Evolutionary conservation across 1,139 yeast genomes (phyloP), one percentile per base, ranked within the genome.

Genomic region (Torulaspora globosa): DNA sequence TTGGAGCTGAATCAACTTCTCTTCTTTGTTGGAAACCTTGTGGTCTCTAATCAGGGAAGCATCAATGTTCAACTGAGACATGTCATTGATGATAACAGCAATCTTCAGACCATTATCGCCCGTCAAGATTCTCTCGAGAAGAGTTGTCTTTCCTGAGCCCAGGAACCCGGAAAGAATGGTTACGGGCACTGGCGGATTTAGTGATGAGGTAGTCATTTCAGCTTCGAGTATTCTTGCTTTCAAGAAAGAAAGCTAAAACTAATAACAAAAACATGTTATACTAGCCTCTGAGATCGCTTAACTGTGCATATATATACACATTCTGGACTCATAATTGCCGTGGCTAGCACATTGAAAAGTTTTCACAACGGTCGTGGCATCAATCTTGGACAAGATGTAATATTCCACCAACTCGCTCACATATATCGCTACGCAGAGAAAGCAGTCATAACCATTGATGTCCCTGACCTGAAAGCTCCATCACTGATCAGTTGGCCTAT

Each of bases 101-200:
- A 72, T 62, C 46, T 66, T 70, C 21, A 63, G 54, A 0, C 74
- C 74, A 59, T 71, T 75, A 10, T 67, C 51, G 10, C 66, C 57
- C 1, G 69, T 70, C 29, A 73, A 58, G 32, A 73, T 72, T 31
- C 65, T 61, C 49, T 73, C 73, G n/a, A 73, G 60, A 8, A 73
- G 55, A 2, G 76, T 73, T 6, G 77, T 72, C 53, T 73, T 73
- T 1, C 77, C 78, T 7, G 73, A 60, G 1, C 78, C 78, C 27
- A 73, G 58, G 47, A 72, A 72, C 1, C 76, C 76, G 3, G 76
- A 72, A 23, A 72, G 57, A 18, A 73, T 58, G 1, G 76, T 71
- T 11, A 72, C 70, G 15, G 75, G 75, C 36, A 72, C 67, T 7
- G 73, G 65, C 24, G 50, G 40, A 31, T 29, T 37, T 3, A 12